phyloP scores from a whole-genome alignment of 495 filamentous ascomycete species.

The Annulohypoxylon stygium region DNA sequence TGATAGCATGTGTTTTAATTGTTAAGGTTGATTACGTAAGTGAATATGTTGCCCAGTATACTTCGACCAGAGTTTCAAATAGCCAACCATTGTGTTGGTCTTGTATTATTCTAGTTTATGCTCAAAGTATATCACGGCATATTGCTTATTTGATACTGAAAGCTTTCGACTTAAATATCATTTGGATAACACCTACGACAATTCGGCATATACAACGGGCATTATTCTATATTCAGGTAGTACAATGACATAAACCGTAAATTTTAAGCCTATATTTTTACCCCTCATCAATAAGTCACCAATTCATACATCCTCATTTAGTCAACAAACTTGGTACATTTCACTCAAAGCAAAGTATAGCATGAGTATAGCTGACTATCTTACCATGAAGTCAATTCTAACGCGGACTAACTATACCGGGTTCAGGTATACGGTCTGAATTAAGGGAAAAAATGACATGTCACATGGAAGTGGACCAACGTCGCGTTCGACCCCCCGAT shows the following conservation, averaged over 20 bases:
- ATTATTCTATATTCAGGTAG: not conserved
- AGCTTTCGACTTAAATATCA: not conserved
- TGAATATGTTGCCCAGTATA: not conserved
- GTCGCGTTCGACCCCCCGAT: not conserved
- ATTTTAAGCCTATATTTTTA: not conserved
- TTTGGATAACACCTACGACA: not conserved
- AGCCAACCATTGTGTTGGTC: not conserved
- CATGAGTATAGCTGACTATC: not conserved
- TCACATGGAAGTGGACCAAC: slow-evolving; percentile 26
- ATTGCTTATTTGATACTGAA: not conserved
- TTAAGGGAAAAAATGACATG: slow-evolving; percentile 9
- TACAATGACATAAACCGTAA: not conserved
- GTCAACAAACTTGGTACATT: not conserved
- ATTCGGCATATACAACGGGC: not conserved
- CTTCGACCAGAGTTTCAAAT: not conserved
- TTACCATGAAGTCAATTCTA: not conserved
- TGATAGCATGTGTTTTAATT: not conserved
- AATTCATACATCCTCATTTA: not conserved
- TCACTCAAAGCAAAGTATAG: not conserved
- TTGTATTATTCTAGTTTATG: not conserved
- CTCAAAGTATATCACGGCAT: not conserved
- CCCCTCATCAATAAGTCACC: not conserved
- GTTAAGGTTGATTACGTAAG: not conserved
- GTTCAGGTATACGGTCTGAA: slow-evolving; percentile 19
- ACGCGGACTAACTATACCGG: slow-evolving; percentile 15